Percentiles rank a stretch among this genome's conserved stretches.
Conservation (phyloP, 306 rosid genomes). For the Inga leiocalycina region DNA sequence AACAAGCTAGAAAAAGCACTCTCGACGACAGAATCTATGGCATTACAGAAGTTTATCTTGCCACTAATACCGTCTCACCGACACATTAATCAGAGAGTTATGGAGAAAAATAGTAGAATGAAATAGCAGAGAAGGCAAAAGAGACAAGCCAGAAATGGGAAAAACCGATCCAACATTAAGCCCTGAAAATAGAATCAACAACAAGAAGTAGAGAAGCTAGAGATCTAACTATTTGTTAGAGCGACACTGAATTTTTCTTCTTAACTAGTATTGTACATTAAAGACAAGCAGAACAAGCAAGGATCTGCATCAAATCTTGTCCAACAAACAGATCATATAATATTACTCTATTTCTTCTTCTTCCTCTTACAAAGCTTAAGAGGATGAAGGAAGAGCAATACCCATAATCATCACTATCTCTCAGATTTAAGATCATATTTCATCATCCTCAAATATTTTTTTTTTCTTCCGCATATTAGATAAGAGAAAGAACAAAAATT, state of each 20-base stretch:
- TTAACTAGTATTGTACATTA: constrained; percentile 23
- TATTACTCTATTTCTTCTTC: not conserved
- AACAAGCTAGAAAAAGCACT: not conserved
- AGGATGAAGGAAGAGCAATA: constrained; percentile 5
- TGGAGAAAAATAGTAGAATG: not conserved
- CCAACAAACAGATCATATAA: constrained; percentile 16
- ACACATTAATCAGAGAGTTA: not conserved
- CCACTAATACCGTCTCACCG: not conserved
- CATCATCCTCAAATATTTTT: constrained; percentile 28
- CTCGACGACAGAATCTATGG: not conserved
- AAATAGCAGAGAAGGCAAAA: not conserved
- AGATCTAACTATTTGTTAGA: constrained; percentile 34
- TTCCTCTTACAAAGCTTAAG: not conserved
- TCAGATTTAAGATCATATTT: constrained; percentile 52
- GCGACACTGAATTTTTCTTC: constrained; percentile 17
- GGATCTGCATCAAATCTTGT: constrained; percentile 21
- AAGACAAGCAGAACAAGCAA: constrained; percentile 6
- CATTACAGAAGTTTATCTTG: not conserved
- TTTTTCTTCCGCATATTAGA: constrained; percentile 37
- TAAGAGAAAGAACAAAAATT: constrained; percentile 37
- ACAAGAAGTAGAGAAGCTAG: not conserved
- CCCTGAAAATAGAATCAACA: not conserved
- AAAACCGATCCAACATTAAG: not conserved
- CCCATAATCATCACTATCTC: constrained; percentile 24
- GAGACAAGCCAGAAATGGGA: not conserved